Base-by-base conservation (phyloP, 202 grass and related monocot species). In the Musa balbisiana region DNA sequence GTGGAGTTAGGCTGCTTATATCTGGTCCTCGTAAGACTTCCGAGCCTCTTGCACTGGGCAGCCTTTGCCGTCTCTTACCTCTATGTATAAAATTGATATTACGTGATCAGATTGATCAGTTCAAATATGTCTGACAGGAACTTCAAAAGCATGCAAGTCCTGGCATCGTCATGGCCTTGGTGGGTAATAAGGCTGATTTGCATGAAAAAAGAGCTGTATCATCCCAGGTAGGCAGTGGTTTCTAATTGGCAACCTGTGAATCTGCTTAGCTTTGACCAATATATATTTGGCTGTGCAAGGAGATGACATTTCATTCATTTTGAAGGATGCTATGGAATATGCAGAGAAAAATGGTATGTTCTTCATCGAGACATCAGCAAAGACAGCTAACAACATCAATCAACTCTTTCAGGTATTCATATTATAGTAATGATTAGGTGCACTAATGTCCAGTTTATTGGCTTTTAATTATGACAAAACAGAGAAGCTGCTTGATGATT, bases 361-460 rank as follows among this genome's bases (percentile, higher is more conserved):
- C 81, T 97, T 97, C 65, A 89, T 97, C 29, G 93, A 97, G 86
- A 97, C 93, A 4, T 98, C 94, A 78, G 91, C 94, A 52, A 98
- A 98, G 83, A 98, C 88, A 49, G 86, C 90, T 81, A 83, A 98
- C 77, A 98, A 98, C 69, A 93, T 98, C 82, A 94, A 91, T 58
- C 91, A 92, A 88, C 79, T 93, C 10, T 98, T 98, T 86, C 91
- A 92, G 94, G 94, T 98, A 79, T 51, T 73, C 69, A 67, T 22
- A 29, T 52, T 22, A 29, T 52, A 55, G 51, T 25, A 52, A 19
- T 56, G 15, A 53, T 15, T 27, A 19, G 20, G 58, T 33, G 29
- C 62, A 10, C 24, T 73, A 33, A 33, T 33, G 29, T 33, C 29
- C 29, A 33, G 29, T 33, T 33, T 33, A 33, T 33, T 33, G 29